Evolutionary conservation across 2,329 filamentous ascomycete genomes (phyloP), one percentile per base, ranked within the genome.

Genomic region (Myotisia sp.): DNA sequence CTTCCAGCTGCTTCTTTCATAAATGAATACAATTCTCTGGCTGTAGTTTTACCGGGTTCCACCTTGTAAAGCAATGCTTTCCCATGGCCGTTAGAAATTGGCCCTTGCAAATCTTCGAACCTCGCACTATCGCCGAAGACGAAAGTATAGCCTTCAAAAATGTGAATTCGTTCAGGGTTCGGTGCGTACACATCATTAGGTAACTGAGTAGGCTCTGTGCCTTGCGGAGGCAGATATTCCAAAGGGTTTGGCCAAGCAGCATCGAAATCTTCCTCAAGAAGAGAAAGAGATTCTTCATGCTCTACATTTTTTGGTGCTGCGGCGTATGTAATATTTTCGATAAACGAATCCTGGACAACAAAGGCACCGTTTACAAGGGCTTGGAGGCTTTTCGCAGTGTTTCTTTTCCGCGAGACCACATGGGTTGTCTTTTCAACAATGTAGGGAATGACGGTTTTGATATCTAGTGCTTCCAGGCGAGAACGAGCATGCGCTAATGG

Each of bases 91-190:
- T 75, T 75, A 0, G 76, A 78, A 40, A 98, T 78, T 0, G 79
- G 75, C 0, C 75, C 73, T 27, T 81, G 61, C 3, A 98, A 63
- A 42, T 71, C 83, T 5, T 82, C 73, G 52, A 76, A 84, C 53
- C 95, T 87, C 2, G 63, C 63, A 34, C 70, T 56, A 35, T 86
- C 76, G 44, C 86, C 78, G 48, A 95, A 93, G 3, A 98, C 66
- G 49, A 95, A 94, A 0, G 78, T 87, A 48, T 86, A 90, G 2
- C 81, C 82, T 7, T 81, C 73, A 45, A 98, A 95, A 1, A 98
- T 65, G 18, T 76, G 73, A 5, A 63, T 61, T 13, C 90, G 71
- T 10, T 60, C 56, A 0, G 64, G 43, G 41, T 87, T 72, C 0
- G 90, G 87, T 5, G 68, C 64, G 50, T 92, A 87, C 8, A 74